phyloP scores from a whole-genome alignment of 345 rosid genomes.

The Raphanus sativus region DNA sequence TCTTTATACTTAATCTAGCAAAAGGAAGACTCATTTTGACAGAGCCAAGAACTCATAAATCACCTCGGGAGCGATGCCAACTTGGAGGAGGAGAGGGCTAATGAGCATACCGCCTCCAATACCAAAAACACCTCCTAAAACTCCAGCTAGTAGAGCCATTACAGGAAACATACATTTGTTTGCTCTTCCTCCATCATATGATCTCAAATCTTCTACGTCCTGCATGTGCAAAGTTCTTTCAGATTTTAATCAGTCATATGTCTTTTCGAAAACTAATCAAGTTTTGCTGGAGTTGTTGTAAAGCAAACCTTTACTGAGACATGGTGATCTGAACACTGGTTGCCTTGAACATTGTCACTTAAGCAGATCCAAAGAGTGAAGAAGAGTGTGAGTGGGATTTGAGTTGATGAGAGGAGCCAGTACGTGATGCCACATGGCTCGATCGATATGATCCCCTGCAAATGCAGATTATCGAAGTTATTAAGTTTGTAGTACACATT shows the following conservation, averaged over 20 bases:
- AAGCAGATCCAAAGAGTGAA: conserved; percentile 65
- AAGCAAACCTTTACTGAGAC: conserved; percentile 31
- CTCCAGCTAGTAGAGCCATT: conserved; percentile 79
- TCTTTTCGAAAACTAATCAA: neutral
- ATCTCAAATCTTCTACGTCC: conserved; percentile 17
- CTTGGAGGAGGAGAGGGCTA: conserved; percentile 86
- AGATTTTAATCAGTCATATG: neutral
- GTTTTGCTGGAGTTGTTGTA: neutral
- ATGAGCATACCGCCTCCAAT: conserved; percentile 94
- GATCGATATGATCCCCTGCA: conserved; percentile 60
- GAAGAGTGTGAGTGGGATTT: conserved; percentile 72
- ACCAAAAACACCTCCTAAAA: conserved; percentile 82
- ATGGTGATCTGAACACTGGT: conserved; percentile 38
- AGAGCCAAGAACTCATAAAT: neutral
- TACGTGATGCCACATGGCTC: conserved; percentile 69
- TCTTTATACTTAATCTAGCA: neutral
- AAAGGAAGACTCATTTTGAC: neutral
- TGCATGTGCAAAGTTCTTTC: neutral
- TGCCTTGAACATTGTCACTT: conserved; percentile 40
- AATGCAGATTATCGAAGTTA: neutral
- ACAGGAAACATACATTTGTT: conserved; percentile 55
- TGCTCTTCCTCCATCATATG: conserved; percentile 31
- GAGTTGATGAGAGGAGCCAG: conserved; percentile 67
- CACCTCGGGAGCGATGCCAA: conserved; percentile 66
- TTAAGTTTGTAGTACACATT: neutral